A percentile compares a stretch with the other conserved stretches of the same genome.
Evolutionary conservation across 225 moss, liverwort and hornwort species (phyloP).

Genomic region (Climacium dendroides): DNA sequence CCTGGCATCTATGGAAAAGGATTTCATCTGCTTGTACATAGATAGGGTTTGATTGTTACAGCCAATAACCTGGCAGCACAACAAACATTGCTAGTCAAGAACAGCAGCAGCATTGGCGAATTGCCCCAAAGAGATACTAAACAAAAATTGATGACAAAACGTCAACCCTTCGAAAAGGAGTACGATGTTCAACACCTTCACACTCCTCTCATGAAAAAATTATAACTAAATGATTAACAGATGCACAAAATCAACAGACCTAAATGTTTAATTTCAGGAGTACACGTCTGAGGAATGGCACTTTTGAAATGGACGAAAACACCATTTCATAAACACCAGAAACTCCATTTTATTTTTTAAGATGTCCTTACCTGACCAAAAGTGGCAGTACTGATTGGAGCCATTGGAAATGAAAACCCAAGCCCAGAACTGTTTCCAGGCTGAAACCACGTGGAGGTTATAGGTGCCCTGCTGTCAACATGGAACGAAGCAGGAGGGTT

Average conservation of each 20-base stretch:
- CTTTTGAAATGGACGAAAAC: not conserved
- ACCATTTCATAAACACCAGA: not conserved
- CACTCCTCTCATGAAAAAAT: not conserved
- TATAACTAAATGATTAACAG: not conserved
- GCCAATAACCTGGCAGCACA: slow-evolving; percentile 17
- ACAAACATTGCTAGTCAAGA: slow-evolving; percentile 2
- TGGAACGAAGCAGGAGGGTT: slow-evolving; percentile 6
- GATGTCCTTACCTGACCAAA: slow-evolving; percentile 28
- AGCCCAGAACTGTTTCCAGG: slow-evolving; percentile 4
- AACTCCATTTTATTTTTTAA: not conserved
- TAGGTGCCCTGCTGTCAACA: not conserved
- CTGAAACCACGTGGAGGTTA: slow-evolving; percentile 8
- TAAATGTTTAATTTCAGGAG: not conserved
- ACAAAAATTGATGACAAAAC: not conserved
- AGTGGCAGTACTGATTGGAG: not conserved
- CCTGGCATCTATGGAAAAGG: slow-evolving; percentile 31
- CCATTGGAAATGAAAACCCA: not conserved
- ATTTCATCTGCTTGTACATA: slow-evolving; percentile 42
- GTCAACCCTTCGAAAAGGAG: not conserved
- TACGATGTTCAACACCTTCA: not conserved
- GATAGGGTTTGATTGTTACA: slow-evolving; percentile 31
- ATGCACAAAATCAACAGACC: not conserved
- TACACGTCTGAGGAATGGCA: not conserved
- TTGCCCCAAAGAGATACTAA: not conserved
- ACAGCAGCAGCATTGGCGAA: not conserved